A percentile compares a stretch with the other conserved stretches of the same genome.
phyloP scores from a whole-genome alignment of 2,329 filamentous ascomycete species.

The Bisporella sp. region DNA sequence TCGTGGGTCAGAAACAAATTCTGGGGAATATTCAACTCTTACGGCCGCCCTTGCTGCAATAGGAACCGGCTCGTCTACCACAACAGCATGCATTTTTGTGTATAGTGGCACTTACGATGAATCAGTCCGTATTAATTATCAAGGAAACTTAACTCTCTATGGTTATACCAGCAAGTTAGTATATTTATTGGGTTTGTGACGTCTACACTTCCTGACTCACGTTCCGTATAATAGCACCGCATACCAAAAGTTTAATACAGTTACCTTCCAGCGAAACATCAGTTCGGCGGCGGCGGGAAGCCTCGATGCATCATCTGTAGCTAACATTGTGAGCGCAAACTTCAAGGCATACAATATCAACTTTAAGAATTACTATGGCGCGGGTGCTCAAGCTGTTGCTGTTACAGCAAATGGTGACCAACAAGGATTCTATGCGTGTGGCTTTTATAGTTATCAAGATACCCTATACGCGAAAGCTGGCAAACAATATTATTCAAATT shows the following conservation, averaged over 20 bases:
- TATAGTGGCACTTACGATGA: conserved; percentile 35
- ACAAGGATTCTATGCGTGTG: conserved; percentile 44
- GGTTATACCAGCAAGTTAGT: conserved; percentile 38
- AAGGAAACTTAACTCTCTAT: conserved; percentile 35
- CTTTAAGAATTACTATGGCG: background rate
- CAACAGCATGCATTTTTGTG: conserved; percentile 28
- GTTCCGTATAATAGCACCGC: conserved; percentile 5
- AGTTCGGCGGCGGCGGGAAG: conserved; percentile 9
- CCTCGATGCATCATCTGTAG: conserved; percentile 35
- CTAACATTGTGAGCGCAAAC: conserved; percentile 43
- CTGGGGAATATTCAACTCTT: conserved; percentile 8
- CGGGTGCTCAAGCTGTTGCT: conserved; percentile 35
- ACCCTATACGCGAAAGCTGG: conserved; percentile 42
- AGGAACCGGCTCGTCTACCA: conserved; percentile 3
- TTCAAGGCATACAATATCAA: background rate
- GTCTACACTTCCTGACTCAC: too few species aligned
- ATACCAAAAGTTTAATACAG: conserved; percentile 9
- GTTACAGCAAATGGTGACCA: conserved; percentile 42
- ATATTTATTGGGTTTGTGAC: background rate
- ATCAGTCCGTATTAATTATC: conserved; percentile 33
- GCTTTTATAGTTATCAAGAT: conserved; percentile 48
- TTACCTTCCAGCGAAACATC: conserved; percentile 5
- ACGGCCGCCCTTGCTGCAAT: conserved; percentile 6
- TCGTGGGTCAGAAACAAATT: conserved; percentile 1
- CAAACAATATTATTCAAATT: conserved; percentile 44